These are phyloP conservation scores for Maudiozyma pseudohumilis DNA, from an alignment of 805 yeast genomes.

Conservation along the genomic window DNA sequence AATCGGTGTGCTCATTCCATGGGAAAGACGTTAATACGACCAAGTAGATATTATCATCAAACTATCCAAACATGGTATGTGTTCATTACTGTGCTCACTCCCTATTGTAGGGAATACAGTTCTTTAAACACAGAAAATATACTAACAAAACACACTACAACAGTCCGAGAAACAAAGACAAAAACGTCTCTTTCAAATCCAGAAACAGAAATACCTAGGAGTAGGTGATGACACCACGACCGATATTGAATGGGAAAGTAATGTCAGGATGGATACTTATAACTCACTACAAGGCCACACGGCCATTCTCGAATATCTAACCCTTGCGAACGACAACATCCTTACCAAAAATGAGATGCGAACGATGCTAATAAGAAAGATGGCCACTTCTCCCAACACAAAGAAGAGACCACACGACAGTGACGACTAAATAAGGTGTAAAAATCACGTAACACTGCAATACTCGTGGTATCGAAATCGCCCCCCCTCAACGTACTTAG, in stretches of 20 bases:
- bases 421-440: no score
- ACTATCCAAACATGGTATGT: not conserved
- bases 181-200: slow-evolving; percentile 43
- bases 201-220: slow-evolving; percentile 58
- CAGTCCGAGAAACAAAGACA: slow-evolving; percentile 61
- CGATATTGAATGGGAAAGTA: slow-evolving; percentile 57
- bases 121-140: no score
- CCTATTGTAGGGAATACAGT: no score
- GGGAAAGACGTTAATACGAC: not conserved
- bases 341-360: slow-evolving; percentile 18
- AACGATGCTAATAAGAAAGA: slow-evolving; percentile 20
- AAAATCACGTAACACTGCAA: no score
- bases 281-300: slow-evolving; percentile 23
- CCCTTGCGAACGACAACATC: slow-evolving; percentile 13
- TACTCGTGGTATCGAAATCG: no score
- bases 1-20: no score
- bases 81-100: no score
- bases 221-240: slow-evolving; percentile 68
- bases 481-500: no score
- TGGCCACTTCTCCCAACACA: slow-evolving; percentile 8
- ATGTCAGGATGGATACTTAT: slow-evolving; percentile 30
- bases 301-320: slow-evolving; percentile 22
- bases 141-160: not conserved
- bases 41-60: not conserved
- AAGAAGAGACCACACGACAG: slow-evolving; percentile 4